These are phyloP conservation scores for Trichoderma gracile DNA, from an alignment of 2,329 filamentous ascomycete genomes.

Conservation along the genomic window DNA sequence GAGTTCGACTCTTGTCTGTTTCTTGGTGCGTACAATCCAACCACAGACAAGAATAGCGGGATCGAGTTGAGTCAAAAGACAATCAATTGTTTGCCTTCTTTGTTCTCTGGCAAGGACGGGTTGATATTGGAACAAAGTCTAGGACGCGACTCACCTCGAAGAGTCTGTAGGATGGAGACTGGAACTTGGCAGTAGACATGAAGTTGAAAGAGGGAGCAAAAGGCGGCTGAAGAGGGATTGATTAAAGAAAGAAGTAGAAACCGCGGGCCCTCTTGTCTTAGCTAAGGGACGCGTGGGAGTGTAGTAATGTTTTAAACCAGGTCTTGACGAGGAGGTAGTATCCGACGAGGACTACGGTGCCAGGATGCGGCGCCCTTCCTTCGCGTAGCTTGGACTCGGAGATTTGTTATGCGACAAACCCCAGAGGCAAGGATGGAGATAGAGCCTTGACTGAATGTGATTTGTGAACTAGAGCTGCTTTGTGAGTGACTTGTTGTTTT, in stretches of 20 bases:
- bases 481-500: slow-evolving; percentile 38
- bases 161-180: slow-evolving; percentile 57
- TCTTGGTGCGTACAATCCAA: background rate
- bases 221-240: slow-evolving; percentile 41
- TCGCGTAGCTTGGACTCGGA: slow-evolving; percentile 39
- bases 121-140: slow-evolving; percentile 37
- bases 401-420: slow-evolving; percentile 41
- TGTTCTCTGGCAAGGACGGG: background rate
- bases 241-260: slow-evolving; percentile 36
- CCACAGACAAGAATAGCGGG: background rate
- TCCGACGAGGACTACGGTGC: slow-evolving; percentile 36
- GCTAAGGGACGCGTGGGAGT: slow-evolving; percentile 34
- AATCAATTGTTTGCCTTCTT: background rate
- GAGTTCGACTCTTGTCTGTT: background rate
- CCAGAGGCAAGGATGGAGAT: slow-evolving; percentile 36
- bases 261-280: slow-evolving; percentile 44
- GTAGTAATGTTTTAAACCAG: slow-evolving; percentile 39
- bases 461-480: slow-evolving; percentile 37
- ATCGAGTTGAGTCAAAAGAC: slow-evolving; percentile 2
- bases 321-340: slow-evolving; percentile 43
- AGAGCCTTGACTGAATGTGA: slow-evolving; percentile 33
- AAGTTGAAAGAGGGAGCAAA: slow-evolving; percentile 45
- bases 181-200: slow-evolving; percentile 60
- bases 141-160: slow-evolving; percentile 56
- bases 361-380: slow-evolving; percentile 36